Percentiles rank a stretch among this genome's conserved stretches.
Conservation (phyloP, 2,329 filamentous ascomycete genomes). For the Westerdykella aurantiaca region DNA sequence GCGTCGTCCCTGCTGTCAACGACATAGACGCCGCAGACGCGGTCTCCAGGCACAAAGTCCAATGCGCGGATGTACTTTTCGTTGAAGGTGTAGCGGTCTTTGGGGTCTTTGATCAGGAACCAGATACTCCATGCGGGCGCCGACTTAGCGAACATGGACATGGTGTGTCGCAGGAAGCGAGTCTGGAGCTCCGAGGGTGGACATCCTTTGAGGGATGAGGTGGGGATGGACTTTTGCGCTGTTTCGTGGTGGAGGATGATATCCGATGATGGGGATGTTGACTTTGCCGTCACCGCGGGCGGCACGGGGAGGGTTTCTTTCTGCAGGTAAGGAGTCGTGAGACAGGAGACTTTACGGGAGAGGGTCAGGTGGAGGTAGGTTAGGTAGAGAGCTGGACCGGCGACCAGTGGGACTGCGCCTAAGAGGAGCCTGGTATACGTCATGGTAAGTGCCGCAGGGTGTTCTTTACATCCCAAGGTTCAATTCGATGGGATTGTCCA, state of each 20-base stretch:
- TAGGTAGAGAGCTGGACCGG: neutral
- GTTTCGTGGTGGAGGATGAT: constrained; percentile 2
- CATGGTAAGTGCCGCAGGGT: neutral
- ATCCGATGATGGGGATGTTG: neutral
- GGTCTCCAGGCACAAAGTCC: constrained; percentile 1
- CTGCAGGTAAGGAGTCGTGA: constrained; percentile 2
- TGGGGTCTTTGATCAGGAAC: constrained; percentile 1
- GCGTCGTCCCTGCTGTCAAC: neutral
- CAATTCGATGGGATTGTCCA: too few species aligned
- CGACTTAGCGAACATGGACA: constrained; percentile 1
- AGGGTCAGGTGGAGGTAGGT: constrained; percentile 2
- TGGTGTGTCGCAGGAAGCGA: constrained; percentile 4
- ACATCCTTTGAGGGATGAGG: neutral
- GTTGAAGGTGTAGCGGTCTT: neutral
- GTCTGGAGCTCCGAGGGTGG: constrained; percentile 1
- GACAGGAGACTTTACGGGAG: constrained; percentile 2
- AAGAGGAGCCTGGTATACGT: neutral
- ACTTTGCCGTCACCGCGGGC: neutral
- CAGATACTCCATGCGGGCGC: constrained; percentile 3
- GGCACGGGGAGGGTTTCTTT: neutral
- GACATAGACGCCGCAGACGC: constrained; percentile 3
- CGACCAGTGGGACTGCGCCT: constrained; percentile 1
- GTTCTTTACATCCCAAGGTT: too few species aligned
- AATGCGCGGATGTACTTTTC: constrained; percentile 1
- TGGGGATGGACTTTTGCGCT: constrained; percentile 1